These are phyloP conservation scores for Thelonectria olida DNA, from an alignment of 2,329 filamentous ascomycete genomes.

Conservation along the genomic window DNA sequence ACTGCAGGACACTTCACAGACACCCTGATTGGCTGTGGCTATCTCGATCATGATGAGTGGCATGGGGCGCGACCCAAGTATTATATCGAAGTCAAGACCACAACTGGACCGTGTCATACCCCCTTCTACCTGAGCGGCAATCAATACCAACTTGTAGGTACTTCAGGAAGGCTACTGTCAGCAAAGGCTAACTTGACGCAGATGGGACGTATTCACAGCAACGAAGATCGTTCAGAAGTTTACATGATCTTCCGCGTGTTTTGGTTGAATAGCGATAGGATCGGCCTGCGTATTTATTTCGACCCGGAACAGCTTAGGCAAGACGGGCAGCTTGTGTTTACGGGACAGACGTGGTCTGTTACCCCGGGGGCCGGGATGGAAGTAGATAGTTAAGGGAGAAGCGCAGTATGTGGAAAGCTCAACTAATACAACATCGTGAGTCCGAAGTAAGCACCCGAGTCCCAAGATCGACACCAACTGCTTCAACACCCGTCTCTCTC, in stretches of 20 bases:
- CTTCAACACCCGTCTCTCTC: too few relatives aligned
- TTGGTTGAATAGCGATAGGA: slow-evolving; percentile 17
- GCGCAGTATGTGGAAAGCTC: background rate
- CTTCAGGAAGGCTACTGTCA: background rate
- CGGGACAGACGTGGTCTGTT: slow-evolving; percentile 26
- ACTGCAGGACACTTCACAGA: slow-evolving; percentile 19
- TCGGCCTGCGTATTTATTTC: slow-evolving; percentile 26
- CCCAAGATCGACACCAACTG: too few relatives aligned
- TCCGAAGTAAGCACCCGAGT: too few relatives aligned
- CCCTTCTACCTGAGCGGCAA: slow-evolving; percentile 56
- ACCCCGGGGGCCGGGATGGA: slow-evolving; percentile 5
- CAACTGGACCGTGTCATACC: slow-evolving; percentile 46
- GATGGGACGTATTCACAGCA: slow-evolving; percentile 25
- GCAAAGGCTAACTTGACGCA: slow-evolving; percentile 9
- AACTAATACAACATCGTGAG: background rate
- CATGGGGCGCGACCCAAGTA: slow-evolving; percentile 46
- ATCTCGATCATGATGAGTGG: slow-evolving; percentile 28
- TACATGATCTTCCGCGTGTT: slow-evolving; percentile 31
- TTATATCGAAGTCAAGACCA: slow-evolving; percentile 62
- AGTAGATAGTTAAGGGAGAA: slow-evolving; percentile 3
- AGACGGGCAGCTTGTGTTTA: slow-evolving; percentile 28
- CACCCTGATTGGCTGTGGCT: slow-evolving; percentile 17
- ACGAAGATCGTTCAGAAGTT: slow-evolving; percentile 17
- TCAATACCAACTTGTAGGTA: slow-evolving; percentile 52
- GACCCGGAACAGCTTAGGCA: slow-evolving; percentile 29